phyloP scores from a whole-genome alignment of 768 basidiomycete genomes.

The Tubosaeta brunneosetosa region DNA sequence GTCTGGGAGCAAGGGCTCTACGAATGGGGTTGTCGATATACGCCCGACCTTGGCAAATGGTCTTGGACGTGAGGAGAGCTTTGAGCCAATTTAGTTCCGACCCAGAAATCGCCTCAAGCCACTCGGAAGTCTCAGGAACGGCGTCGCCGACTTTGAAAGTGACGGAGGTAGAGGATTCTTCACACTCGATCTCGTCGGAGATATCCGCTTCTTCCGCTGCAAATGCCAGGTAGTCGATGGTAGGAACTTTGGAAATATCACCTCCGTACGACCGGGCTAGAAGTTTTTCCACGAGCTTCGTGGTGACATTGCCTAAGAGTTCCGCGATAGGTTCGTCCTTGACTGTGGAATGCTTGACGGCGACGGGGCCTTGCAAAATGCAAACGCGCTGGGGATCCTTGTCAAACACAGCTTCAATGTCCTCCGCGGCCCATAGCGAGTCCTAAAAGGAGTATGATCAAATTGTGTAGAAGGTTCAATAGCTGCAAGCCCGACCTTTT shows the following conservation, averaged over 20 bases:
- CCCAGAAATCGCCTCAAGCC: slow-evolving; percentile 85
- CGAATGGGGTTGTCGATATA: slow-evolving; percentile 89
- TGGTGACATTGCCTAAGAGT: slow-evolving; percentile 83
- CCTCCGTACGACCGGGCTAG: slow-evolving; percentile 74
- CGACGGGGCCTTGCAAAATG: slow-evolving; percentile 95
- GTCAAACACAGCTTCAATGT: slow-evolving; percentile 98
- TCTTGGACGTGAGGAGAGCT: slow-evolving; percentile 76
- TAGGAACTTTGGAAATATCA: slow-evolving; percentile 71
- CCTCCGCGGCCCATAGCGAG: slow-evolving; percentile 96
- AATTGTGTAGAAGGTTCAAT: background rate
- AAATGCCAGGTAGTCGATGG: slow-evolving; percentile 78
- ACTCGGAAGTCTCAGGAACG: slow-evolving; percentile 60
- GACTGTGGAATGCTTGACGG: slow-evolving; percentile 77
- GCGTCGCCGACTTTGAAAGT: slow-evolving; percentile 47
- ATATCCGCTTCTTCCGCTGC: slow-evolving; percentile 35
- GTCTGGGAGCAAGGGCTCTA: slow-evolving; percentile 79
- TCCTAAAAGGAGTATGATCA: slow-evolving; percentile 47
- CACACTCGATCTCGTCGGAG: slow-evolving; percentile 40
- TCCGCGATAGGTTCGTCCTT: slow-evolving; percentile 96
- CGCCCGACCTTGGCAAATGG: slow-evolving; percentile 79
- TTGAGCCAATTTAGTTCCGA: slow-evolving; percentile 79
- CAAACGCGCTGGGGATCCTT: slow-evolving; percentile 98
- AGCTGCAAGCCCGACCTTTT: slow-evolving; percentile 63
- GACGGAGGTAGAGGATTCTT: slow-evolving; percentile 40
- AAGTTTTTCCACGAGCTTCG: slow-evolving; percentile 70